Evolutionary conservation across 2,329 filamentous ascomycete genomes (phyloP), one percentile per base, ranked within the genome.

Genomic region (Alternaria dauci): DNA sequence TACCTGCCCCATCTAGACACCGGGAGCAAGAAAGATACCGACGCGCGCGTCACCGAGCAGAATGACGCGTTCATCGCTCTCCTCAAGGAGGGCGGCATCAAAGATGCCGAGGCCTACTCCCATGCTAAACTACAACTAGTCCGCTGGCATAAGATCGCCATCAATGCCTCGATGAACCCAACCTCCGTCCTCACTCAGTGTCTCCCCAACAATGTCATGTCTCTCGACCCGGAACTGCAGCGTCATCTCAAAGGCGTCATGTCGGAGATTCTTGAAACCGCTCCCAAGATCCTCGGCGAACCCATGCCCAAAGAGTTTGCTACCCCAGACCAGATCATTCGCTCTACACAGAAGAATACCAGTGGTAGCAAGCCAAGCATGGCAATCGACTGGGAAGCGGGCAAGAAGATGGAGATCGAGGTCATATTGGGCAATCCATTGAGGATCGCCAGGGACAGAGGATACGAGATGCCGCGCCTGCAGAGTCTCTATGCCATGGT

Each of bases 131-230:
- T 92, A 46, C 90, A 92, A 77, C 85, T 87, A 42, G 86, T 92
- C 18, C 83, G 90, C 25, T 92, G 90, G 90, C 89, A 92, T 77
- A 92, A 92, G 77, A 86, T 92, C 63, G 89, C 88, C 69, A 91
- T 92, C 81, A 92, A 92, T 76, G 88, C 89, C 0, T 87, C 88
- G 52, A 90, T 92, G 84, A 92, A 92, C 78, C 89, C 90, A 0
- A 89, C 87, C 1, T 87, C 89, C 2, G 89, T 92, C 8, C 82
- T 92, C 0, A 86, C 85, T 1, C 87, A 88, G 12, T 88, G 89
- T 1, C 80, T 84, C 2, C 85, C 87, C 54, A 92, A 92, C 71
- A 84, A 87, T 46, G 85, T 86, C 62, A 91, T 92, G 87, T 82
- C 87, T 5, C 78, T 79, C 12, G 89, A 92, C 67, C 76, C 85